Conservation (phyloP, 164 flowering plant genomes). For the Protea cynaroides region DNA sequence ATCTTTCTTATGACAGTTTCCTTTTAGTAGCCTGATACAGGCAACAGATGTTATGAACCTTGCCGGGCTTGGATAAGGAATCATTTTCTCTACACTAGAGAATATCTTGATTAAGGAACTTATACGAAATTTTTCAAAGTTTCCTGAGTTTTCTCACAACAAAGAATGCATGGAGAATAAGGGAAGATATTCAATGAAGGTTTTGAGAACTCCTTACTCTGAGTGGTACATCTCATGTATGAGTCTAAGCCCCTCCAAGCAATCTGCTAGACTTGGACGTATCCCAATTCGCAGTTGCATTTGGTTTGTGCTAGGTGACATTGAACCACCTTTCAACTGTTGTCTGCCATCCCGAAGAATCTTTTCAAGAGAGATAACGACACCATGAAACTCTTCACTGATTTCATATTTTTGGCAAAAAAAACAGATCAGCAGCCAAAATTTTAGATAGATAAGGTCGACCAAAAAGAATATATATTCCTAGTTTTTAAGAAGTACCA, state of each 20-base stretch:
- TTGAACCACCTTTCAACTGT: slow-evolving; percentile 50
- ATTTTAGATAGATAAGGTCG: not conserved
- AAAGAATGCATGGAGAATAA: not conserved
- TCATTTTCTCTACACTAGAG: too few relatives aligned
- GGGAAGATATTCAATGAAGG: not conserved
- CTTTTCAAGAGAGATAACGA: slow-evolving; percentile 59
- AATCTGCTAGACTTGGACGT: slow-evolving; percentile 57
- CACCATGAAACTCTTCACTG: slow-evolving; percentile 59
- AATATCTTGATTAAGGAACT: too few relatives aligned
- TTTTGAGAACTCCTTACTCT: slow-evolving; percentile 45
- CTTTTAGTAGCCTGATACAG: too few relatives aligned
- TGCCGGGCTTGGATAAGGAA: too few relatives aligned
- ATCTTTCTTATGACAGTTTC: too few relatives aligned
- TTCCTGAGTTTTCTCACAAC: not conserved
- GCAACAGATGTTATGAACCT: too few relatives aligned
- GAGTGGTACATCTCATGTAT: slow-evolving; percentile 69
- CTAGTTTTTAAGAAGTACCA: too few relatives aligned
- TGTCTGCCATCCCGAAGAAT: slow-evolving; percentile 53
- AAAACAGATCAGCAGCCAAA: not conserved
- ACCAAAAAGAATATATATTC: not conserved
- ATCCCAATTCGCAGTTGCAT: slow-evolving; percentile 56
- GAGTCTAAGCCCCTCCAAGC: slow-evolving; percentile 63
- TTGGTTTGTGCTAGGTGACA: slow-evolving; percentile 34
- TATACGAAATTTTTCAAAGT: not conserved
- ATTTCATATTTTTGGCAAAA: not conserved